Evolutionary conservation across 192 early-diverging fungal species (phyloP), one percentile per base, ranked within the genome.

Genomic region (Coemansia sp.): DNA sequence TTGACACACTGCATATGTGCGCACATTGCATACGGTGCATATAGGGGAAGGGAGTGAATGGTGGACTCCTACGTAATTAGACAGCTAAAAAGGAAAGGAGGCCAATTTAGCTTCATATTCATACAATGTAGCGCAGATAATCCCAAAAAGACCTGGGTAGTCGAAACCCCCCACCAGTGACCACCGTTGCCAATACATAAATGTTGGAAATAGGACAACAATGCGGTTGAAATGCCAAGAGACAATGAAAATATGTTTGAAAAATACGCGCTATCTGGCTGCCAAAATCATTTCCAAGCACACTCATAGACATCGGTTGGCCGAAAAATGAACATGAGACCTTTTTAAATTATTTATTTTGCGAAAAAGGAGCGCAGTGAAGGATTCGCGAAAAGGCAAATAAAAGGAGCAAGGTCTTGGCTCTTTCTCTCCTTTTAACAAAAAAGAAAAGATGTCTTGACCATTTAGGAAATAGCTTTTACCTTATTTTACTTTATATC

Each of bases 1-100:
- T 56, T 56, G 54, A 56, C 32, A n/a, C 15, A n/a, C 8, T 56
- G 54, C 54, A 32, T 32, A 7, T 27, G 27, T 35, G 32, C 32
- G 32, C 32, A 35, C 32, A 35, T 35, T 35, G 32, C 32, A 35
- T 56, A 56, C 14, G 22, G 54, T 56, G 54, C 54, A 56, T 56
- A 56, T 29, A 17, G 48, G 48, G 48, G 19, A 21, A 49, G 48
- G 5, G 48, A 19, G 48, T 15, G 41, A 45, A n/a, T 15, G 11
- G 41, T n/a, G 32, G 14, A 45, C 41, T n/a, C 48, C 19, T 49
- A 49, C 48, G 48, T 19, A 49, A 17, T 8, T 21, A 19, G 41
- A 45, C 41, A 45, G 15, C 2, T 4, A 45, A n/a, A 45, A 41
- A 41, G 39, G 9, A 8, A 41, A 45, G 15, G 15, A 45, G 15